Percentiles rank a stretch among this genome's conserved stretches.
These are phyloP conservation scores for Tetrahymena thermophila DNA, from an alignment of 73 alveolate species.

Conservation along the genomic window DNA sequence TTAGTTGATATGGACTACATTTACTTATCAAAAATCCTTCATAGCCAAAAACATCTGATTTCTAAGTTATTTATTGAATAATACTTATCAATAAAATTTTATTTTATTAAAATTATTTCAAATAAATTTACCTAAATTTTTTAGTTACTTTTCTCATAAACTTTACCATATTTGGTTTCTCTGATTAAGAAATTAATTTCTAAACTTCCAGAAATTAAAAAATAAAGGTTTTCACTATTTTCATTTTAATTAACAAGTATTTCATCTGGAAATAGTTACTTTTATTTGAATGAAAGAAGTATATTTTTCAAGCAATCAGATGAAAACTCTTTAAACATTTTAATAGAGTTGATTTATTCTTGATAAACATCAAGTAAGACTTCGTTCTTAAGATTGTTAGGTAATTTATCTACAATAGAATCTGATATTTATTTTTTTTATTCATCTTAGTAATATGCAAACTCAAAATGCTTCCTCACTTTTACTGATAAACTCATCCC, in stretches of 20 bases:
- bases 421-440: neutral
- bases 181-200: neutral
- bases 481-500: neutral
- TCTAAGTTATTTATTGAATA: neutral
- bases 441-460: neutral
- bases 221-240: neutral
- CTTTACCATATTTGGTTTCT: neutral
- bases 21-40: neutral
- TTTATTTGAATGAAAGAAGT: neutral
- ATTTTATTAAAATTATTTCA: too few species aligned
- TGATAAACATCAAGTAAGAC: neutral
- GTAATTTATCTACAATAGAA: neutral
- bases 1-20: neutral
- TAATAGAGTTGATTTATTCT: neutral
- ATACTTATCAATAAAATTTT: too few species aligned
- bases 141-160: neutral
- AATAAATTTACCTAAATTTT: neutral
- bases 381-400: neutral
- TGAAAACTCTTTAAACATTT: neutral
- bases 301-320: neutral
- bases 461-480: neutral
- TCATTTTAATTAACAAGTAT: neutral
- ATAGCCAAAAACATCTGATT: neutral
- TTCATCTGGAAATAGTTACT: neutral
- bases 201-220: neutral